A percentile compares a stretch with the other conserved stretches of the same genome.
Evolutionary conservation across 306 rosid species (phyloP).

Genomic region (Leucaena leucocephala): DNA sequence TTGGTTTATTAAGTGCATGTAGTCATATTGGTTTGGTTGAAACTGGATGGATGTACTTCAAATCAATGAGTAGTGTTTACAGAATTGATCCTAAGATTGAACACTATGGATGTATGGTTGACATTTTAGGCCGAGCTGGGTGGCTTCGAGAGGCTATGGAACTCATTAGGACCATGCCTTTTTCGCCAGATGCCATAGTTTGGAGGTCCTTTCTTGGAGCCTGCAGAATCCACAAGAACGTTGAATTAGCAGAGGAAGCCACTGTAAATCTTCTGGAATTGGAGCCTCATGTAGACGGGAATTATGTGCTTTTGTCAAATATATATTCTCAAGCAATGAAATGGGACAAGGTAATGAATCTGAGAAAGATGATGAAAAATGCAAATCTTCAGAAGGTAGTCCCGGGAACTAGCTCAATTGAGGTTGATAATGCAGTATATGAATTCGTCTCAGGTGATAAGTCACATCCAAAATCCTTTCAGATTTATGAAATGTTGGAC

Average conservation of each 20-base stretch:
- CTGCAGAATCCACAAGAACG: conserved; percentile 38
- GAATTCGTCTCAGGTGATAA: conserved; percentile 36
- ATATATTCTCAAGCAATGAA: conserved; percentile 37
- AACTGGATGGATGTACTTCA: conserved; percentile 32
- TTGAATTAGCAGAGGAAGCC: conserved; percentile 36
- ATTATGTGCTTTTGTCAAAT: conserved; percentile 38
- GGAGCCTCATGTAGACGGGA: conserved; percentile 34
- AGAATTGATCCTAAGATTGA: conserved; percentile 29
- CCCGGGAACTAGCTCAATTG: conserved; percentile 38
- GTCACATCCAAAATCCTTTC: conserved; percentile 33
- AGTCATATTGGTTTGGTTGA: conserved; percentile 38
- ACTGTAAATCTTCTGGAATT: conserved; percentile 28
- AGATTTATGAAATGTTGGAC: conserved; percentile 35
- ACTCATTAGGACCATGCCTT: conserved; percentile 29
- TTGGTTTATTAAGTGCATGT: conserved; percentile 36
- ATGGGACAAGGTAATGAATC: conserved; percentile 33
- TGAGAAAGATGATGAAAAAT: conserved; percentile 35
- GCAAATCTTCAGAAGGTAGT: conserved; percentile 17
- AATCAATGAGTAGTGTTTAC: conserved; percentile 22
- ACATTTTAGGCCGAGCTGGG: conserved; percentile 37
- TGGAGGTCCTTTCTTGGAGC: conserved; percentile 41
- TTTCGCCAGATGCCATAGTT: conserved; percentile 34
- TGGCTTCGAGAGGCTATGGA: conserved; percentile 30
- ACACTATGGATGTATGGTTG: conserved; percentile 39
- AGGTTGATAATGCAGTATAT: conserved; percentile 32